These are phyloP conservation scores for Populus trichocarpa DNA, from an alignment of 441 rosid genomes.

Conservation along the genomic window DNA sequence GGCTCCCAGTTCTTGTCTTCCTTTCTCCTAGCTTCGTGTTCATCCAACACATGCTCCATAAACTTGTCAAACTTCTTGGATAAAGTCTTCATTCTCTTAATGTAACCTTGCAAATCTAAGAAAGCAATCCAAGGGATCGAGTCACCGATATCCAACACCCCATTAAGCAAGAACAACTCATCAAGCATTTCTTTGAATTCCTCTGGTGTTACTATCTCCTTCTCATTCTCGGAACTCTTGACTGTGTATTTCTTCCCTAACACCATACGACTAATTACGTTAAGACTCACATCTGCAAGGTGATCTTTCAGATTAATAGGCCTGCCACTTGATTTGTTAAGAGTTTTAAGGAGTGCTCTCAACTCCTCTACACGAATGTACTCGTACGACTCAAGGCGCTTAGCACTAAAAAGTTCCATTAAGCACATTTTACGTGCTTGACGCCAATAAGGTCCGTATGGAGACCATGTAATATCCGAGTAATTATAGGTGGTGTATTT, in stretches of 20 bases:
- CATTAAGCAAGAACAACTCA: slow-evolving; percentile 56
- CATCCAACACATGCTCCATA: slow-evolving; percentile 31
- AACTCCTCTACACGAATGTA: slow-evolving; percentile 53
- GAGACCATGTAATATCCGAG: slow-evolving; percentile 46
- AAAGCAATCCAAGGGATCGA: slow-evolving; percentile 32
- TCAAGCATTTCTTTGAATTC: slow-evolving; percentile 65
- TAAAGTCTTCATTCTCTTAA: slow-evolving; percentile 24
- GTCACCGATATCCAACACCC: slow-evolving; percentile 39
- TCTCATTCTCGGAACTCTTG: slow-evolving; percentile 57
- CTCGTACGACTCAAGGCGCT: slow-evolving; percentile 44
- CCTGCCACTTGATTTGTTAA: slow-evolving; percentile 13
- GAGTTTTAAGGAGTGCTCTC: slow-evolving; percentile 19
- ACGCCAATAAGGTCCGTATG: slow-evolving; percentile 55
- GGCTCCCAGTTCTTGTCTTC: slow-evolving; percentile 27
- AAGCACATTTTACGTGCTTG: slow-evolving; percentile 45
- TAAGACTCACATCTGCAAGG: slow-evolving; percentile 25
- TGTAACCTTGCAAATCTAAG: slow-evolving; percentile 32
- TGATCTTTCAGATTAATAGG: slow-evolving; percentile 29
- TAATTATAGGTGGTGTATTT: slow-evolving; percentile 47
- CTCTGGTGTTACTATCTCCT: slow-evolving; percentile 37
- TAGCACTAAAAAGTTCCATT: slow-evolving; percentile 43
- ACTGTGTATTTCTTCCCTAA: slow-evolving; percentile 35
- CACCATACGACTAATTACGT: slow-evolving; percentile 34
- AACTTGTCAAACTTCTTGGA: slow-evolving; percentile 29
- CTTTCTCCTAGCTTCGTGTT: slow-evolving; percentile 23